A percentile compares a stretch with the other conserved stretches of the same genome.
Evolutionary conservation across 441 rosid species (phyloP).

Genomic region (Brassica balearica): DNA sequence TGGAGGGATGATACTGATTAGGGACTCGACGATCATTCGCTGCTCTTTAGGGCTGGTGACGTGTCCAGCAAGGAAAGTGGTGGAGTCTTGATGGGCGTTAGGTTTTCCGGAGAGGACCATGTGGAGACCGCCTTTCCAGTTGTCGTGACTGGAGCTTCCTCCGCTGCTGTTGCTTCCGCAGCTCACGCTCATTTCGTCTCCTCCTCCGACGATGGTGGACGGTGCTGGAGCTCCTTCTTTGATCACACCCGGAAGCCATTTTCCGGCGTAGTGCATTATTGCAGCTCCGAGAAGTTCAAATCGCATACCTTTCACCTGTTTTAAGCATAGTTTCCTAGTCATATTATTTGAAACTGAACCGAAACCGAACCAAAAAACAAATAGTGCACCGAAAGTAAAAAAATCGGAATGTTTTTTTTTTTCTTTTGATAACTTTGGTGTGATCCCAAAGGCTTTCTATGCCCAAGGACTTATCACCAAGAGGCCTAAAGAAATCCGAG

Average conservation of each 20-base stretch:
- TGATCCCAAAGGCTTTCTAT: no score
- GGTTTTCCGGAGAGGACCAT: slow-evolving; percentile 69
- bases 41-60: slow-evolving; percentile 76
- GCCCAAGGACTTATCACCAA: no score
- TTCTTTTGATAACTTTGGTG: no score
- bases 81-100: slow-evolving; percentile 55
- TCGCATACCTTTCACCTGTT: slow-evolving; percentile 82
- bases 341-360: no score
- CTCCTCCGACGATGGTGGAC: slow-evolving; percentile 42
- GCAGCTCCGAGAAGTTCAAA: slow-evolving; percentile 83
- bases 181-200: slow-evolving; percentile 68
- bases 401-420: no score
- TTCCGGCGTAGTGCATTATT: slow-evolving; percentile 79
- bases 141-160: slow-evolving; percentile 48
- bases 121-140: slow-evolving; percentile 89
- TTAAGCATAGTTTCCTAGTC: background rate
- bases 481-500: no score
- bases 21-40: slow-evolving; percentile 88
- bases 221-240: slow-evolving; percentile 53
- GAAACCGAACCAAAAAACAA: no score
- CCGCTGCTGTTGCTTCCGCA: slow-evolving; percentile 57
- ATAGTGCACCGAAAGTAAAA: no score
- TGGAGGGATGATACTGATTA: slow-evolving; percentile 89
- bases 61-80: slow-evolving; percentile 30
- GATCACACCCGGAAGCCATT: slow-evolving; percentile 85